A percentile compares a stretch with the other conserved stretches of the same genome.
phyloP scores from a whole-genome alignment of 306 rosid species.

The Quercus mongolica region DNA sequence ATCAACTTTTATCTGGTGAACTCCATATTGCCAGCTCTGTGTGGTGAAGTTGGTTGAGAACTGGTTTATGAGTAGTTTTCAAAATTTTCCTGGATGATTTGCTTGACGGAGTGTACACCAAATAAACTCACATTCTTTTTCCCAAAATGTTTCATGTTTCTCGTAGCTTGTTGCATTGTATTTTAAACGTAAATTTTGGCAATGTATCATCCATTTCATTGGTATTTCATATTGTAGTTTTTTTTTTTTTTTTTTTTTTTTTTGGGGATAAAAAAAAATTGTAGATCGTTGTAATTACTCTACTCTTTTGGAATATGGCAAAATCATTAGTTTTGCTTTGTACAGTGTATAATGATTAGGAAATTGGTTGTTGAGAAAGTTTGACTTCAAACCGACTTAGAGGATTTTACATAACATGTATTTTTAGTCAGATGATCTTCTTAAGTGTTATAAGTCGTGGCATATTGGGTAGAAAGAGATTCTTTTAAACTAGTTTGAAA shows the following conservation, averaged over 20 bases:
- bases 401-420: too few relatives aligned
- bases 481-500: too few relatives aligned
- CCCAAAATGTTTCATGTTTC: not conserved
- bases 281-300: not conserved
- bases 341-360: too few relatives aligned
- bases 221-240: not conserved
- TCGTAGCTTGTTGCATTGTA: slow-evolving; percentile 3
- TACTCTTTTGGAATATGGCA: not conserved
- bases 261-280: not conserved
- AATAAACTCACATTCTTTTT: not conserved
- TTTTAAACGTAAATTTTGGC: slow-evolving; percentile 3
- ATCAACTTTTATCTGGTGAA: not conserved
- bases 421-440: too few relatives aligned
- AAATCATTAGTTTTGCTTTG: not conserved
- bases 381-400: too few relatives aligned
- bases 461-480: too few relatives aligned
- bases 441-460: too few relatives aligned
- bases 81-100: not conserved
- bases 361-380: too few relatives aligned
- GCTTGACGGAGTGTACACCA: slow-evolving; percentile 4
- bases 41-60: not conserved
- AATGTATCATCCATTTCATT: not conserved
- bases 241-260: not conserved
- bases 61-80: not conserved
- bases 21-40: not conserved